Base-by-base conservation (phyloP, 352 stramenopile genomes). In the Globisporangium sylvaticum region DNA sequence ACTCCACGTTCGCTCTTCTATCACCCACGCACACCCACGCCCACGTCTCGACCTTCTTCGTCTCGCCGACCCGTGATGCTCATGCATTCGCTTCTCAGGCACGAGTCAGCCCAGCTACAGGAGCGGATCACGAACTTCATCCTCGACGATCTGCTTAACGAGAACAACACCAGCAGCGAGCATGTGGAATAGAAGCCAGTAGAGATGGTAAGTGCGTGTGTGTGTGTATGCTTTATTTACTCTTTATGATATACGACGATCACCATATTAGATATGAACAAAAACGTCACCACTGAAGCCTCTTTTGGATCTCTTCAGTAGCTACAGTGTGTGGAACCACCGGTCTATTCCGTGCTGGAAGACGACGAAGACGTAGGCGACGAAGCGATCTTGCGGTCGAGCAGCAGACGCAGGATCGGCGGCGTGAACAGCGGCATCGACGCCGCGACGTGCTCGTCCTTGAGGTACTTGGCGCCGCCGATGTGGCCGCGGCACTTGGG, bases 381-480 rank as follows among this genome's bases (percentile, higher is more conserved):
- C 15, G 32, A 69, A 31, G 59, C 55, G 18, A 92, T 66, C 66
- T 90, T 88, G 62, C 76, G 72, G 44, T 74, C 64, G 10, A 94
- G 76, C 62, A 91, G 76, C 56, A 86, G 72, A 12, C 86, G 86
- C 71, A 92, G 68, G 31, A 92, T 79, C 58, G 81, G 89, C 8
- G 84, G 72, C 22, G 86, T 94, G 72, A 94, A 92, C 42, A 90
- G 81, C 27, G 81, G 75, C 67, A 92, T 68, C 6, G 80, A 70
- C 14, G 65, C 58, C n/a, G 65, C 68, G 20, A 95, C 68, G 56
- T 93, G 68, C 8, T 67, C 53, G 57, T 92, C 74, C n/a, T 48
- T 72, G 12, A 97, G 74, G 72, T 94, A 87, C 75, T 95, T 95
- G 64, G 89, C 89, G 4, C 89, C 89, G 15, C 80, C 76, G 39